Evolutionary conservation across 176 grass and related monocot species (phyloP).

Genomic region (Eragrostis nindensis): DNA sequence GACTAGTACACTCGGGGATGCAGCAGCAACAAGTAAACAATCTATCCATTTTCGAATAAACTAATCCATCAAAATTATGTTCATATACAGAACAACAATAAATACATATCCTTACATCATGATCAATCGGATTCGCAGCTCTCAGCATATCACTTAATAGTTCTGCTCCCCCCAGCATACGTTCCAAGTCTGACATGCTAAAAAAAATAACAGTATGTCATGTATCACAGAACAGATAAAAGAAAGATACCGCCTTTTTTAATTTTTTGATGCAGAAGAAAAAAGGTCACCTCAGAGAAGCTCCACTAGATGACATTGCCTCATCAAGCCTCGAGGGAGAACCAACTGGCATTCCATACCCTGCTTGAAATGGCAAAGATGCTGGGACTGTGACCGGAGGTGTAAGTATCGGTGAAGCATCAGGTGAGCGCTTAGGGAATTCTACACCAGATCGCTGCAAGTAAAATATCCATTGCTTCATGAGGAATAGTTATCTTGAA

Average conservation of each 20-base stretch:
- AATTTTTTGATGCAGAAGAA: background rate
- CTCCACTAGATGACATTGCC: conserved; percentile 69
- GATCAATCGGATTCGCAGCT: conserved; percentile 72
- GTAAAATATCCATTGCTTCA: conserved; percentile 1
- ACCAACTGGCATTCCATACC: conserved; percentile 60
- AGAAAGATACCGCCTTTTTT: background rate
- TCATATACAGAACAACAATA: background rate
- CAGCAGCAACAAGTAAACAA: background rate
- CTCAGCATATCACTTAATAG: conserved; percentile 84
- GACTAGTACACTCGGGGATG: background rate
- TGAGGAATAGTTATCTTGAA: background rate
- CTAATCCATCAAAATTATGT: conserved; percentile 11
- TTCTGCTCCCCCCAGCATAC: conserved; percentile 57
- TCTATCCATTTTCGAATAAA: background rate
- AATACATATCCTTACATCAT: conserved; percentile 47
- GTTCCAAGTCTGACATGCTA: conserved; percentile 67
- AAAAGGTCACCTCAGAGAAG: conserved; percentile 58
- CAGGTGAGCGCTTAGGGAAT: conserved; percentile 63
- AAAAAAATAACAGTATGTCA: conserved; percentile 33
- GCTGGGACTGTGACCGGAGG: conserved; percentile 45
- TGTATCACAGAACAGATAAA: background rate
- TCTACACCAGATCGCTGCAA: conserved; percentile 70
- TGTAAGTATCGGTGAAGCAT: conserved; percentile 69
- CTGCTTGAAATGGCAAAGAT: conserved; percentile 41
- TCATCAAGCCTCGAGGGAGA: conserved; percentile 70